Conservation (phyloP, 1,284 basidiomycete species). For the Stygiomarasmius scandens region DNA sequence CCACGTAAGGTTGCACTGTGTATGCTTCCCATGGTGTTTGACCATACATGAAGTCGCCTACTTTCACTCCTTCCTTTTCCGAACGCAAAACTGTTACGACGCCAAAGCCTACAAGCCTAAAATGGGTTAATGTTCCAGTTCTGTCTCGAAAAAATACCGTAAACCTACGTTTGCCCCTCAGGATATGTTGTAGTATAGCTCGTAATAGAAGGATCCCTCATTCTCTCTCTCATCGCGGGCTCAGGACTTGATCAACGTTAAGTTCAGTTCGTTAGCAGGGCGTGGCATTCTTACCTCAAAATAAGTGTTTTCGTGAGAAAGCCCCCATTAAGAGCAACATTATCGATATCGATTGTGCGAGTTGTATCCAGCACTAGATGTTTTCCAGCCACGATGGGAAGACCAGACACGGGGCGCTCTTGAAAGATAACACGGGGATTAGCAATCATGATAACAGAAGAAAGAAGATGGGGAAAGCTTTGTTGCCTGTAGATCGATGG, state of each 20-base stretch:
- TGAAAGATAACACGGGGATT: conserved; percentile 12
- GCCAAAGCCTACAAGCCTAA: conserved; percentile 25
- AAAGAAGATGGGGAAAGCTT: no score
- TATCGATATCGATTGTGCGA: conserved; percentile 43
- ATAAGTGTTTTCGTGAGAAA: conserved; percentile 39
- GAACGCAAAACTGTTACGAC: conserved; percentile 38
- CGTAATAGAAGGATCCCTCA: conserved; percentile 27
- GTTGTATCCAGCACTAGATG: conserved; percentile 36
- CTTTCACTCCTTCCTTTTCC: conserved; percentile 33
- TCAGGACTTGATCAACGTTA: conserved; percentile 18
- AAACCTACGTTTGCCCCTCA: conserved; percentile 33
- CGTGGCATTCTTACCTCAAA: conserved; percentile 13
- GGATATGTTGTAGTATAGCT: conserved; percentile 28
- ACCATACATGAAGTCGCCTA: conserved; percentile 30
- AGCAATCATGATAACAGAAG: not conserved
- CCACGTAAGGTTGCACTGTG: conserved; percentile 29
- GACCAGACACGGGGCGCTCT: conserved; percentile 18
- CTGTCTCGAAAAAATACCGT: not conserved
- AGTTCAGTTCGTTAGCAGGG: not conserved
- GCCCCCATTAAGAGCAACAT: conserved; percentile 42
- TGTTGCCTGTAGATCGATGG: no score
- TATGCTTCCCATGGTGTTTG: conserved; percentile 28
- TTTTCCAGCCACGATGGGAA: conserved; percentile 33
- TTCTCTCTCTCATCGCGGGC: conserved; percentile 40
- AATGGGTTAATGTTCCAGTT: not conserved